Base-by-base conservation (phyloP, 2,329 filamentous ascomycete species). In the Monilinia aucupariae region DNA sequence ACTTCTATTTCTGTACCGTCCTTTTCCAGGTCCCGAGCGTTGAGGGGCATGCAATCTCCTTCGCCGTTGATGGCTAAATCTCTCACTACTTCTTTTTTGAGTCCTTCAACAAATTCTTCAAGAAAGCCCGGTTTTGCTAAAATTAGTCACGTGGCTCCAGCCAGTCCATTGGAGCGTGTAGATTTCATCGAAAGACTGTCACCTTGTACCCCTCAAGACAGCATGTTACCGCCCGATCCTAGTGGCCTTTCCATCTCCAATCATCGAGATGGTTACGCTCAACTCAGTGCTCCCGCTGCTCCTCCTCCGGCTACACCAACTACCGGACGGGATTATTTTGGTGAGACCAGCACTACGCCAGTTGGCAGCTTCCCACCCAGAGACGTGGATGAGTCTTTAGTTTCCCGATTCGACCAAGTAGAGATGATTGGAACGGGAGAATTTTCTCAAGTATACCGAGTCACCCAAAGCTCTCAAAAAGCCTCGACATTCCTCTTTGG, bases 371-470 rank as follows among this genome's bases (percentile, higher is more conserved):
- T 88, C 63, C 84, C 83, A n/a, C 82, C 84, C 41, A 84, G 85
- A 52, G 86, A 96, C 65, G 82, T 93, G 20, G 93, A 97, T 71
- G 83, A 85, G 27, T 85, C 84, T 59, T 78, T 97, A 59, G 85
- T 84, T 15, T 82, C 85, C 4, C 85, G 89, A 61, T 99, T 99
- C 73, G 85, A 88, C 61, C 89, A 88, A 65, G 88, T 96, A 15
- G 89, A 91, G 69, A 81, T 87, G 64, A 83, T 93, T 68, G 93
- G 93, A 54, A 87, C 87, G 64, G 94, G 94, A 64, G 93, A 97
- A 74, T 99, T 99, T 73, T 97, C 94, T 0, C 85, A 89, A 62
- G 94, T 99, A 0, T 99, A 91, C 75, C 86, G 88, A 43, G 92
- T 96, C 5, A 85, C 85, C 17, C 77, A 82, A 63, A 66, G 63